These are phyloP conservation scores for Coniella vitis DNA, from an alignment of 2,329 filamentous ascomycete species.

Conservation along the genomic window DNA sequence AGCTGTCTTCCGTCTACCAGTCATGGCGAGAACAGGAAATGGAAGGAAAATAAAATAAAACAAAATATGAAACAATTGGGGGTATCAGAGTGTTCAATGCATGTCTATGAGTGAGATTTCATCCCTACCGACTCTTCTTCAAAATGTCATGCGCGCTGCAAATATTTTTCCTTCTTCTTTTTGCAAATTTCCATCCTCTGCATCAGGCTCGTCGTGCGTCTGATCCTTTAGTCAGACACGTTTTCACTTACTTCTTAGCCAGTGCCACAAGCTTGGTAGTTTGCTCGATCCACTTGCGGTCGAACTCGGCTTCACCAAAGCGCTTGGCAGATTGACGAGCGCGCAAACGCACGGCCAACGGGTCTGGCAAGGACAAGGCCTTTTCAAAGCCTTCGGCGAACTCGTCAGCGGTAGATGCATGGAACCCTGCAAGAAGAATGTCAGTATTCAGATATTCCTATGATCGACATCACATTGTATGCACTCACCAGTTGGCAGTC, in stretches of 20 bases:
- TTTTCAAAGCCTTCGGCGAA: constrained; percentile 77
- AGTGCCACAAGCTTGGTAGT: constrained; percentile 63
- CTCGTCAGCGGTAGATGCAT: constrained; percentile 69
- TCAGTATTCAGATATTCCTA: constrained; percentile 15
- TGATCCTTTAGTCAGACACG: neutral
- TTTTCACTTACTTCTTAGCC: constrained; percentile 14
- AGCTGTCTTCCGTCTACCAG: neutral
- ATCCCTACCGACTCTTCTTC: neutral
- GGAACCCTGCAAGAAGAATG: constrained; percentile 57
- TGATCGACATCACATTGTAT: neutral
- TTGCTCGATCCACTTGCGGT: constrained; percentile 67
- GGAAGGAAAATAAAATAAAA: neutral
- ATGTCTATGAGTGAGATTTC: constrained; percentile 3
- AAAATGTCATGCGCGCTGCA: neutral
- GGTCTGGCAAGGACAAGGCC: constrained; percentile 66
- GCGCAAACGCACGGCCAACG: constrained; percentile 65
- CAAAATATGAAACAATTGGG: neutral
- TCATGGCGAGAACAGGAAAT: neutral
- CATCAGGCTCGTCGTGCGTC: neutral
- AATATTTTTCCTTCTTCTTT: neutral
- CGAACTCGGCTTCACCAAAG: constrained; percentile 86
- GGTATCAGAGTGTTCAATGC: constrained; percentile 7
- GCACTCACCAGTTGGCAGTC: constrained; percentile 63
- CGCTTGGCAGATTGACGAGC: constrained; percentile 72
- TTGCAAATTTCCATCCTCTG: too few relatives aligned